Evolutionary conservation across 331 rosid genomes (phyloP), one percentile per base, ranked within the genome.

Genomic region (Saraca asoca): DNA sequence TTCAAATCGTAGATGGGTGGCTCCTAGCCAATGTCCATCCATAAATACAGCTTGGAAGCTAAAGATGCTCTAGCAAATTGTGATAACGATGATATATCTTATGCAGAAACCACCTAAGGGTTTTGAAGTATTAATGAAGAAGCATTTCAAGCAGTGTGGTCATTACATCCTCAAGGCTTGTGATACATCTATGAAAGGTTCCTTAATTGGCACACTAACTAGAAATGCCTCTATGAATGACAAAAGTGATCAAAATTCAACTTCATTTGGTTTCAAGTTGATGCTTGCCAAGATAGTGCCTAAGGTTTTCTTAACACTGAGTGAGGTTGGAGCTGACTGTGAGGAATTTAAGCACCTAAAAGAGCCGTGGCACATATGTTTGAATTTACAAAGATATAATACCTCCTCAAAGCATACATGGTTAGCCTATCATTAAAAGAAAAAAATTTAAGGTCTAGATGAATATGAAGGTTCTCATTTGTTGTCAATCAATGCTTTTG

Each of bases 81-180:
- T n/a, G n/a, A n/a, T n/a, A n/a, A n/a, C n/a, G n/a, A n/a, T n/a
- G n/a, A n/a, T n/a, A n/a, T n/a, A n/a, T n/a, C n/a, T n/a, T n/a
- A n/a, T n/a, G n/a, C n/a, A n/a, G n/a, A n/a, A n/a, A n/a, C n/a
- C n/a, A n/a, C n/a, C n/a, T n/a, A n/a, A 94, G 99, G 99, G 88
- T 78, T 94, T 90, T 13, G 97, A 85, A 70, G 85, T 80, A 72
- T 89, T 94, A 7, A 51, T 90, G 63, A 80, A 74, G 65, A 96
- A 85, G 62, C 99, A 94, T 82, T 94, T 94, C 68, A 80, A 70
- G 83, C 86, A 76, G 67, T 96, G 93, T 12, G 97, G 99, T 73
- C 83, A 80, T 68, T 85, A 79, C 87, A 90, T 94, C 75, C 91
- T 94, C 5, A 94, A 88, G 91, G 99, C 99, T 50, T 88, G 99